A percentile compares a stretch with the other conserved stretches of the same genome.
These are phyloP conservation scores for Lycium barbarum DNA, from an alignment of 257 asterid genomes.

Conservation along the genomic window DNA sequence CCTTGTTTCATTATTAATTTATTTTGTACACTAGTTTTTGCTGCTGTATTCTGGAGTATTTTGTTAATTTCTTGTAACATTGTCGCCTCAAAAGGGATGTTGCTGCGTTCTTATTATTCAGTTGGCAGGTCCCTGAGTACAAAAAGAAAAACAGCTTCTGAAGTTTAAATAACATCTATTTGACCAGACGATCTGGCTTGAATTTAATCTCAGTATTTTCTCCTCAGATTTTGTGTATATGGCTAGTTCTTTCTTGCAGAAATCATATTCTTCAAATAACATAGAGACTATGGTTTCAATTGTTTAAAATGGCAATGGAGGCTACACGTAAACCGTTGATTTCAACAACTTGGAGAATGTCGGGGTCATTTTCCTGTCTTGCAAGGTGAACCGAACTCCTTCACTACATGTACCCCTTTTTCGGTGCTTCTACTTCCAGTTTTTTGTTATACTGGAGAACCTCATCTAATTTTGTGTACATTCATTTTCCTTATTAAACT, in stretches of 20 bases:
- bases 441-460: not conserved
- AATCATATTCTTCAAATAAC: conserved; percentile 19
- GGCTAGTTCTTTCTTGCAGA: conserved; percentile 21
- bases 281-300: conserved; percentile 22
- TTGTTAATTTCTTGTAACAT: conserved; percentile 13
- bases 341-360: conserved; percentile 16
- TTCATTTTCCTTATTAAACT: not conserved
- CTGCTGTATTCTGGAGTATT: conserved; percentile 22
- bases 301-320: not conserved
- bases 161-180: not conserved
- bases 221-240: conserved; percentile 14
- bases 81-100: not conserved
- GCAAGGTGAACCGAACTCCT: not conserved
- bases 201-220: conserved; percentile 1
- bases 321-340: not conserved
- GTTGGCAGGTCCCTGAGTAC: not conserved
- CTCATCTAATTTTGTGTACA: conserved; percentile 19
- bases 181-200: conserved; percentile 4
- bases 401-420: conserved; percentile 3
- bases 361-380: not conserved
- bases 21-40: conserved; percentile 6
- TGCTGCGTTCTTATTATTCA: not conserved
- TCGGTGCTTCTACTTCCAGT: not conserved
- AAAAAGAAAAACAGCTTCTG: not conserved
- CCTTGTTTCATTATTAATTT: conserved; percentile 24